phyloP scores from a whole-genome alignment of 805 yeast genomes.

The Lipomyces sp. region DNA sequence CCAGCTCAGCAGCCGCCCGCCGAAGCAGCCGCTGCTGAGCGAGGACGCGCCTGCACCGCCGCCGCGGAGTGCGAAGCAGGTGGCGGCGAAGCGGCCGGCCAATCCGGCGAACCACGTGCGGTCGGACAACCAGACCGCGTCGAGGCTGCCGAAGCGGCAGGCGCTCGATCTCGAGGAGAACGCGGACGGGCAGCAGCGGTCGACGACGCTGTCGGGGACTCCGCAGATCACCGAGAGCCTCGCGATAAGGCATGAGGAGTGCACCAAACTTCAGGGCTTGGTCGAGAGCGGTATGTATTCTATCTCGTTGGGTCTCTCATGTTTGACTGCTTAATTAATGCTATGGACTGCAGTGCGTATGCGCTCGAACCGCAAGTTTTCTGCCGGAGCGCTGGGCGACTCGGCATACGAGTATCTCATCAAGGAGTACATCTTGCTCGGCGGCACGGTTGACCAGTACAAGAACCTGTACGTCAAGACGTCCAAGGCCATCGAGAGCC shows the following conservation, averaged over 20 bases:
- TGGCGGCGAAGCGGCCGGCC: not conserved
- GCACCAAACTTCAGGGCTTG: slow-evolving; percentile 13
- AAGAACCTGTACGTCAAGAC: slow-evolving; percentile 38
- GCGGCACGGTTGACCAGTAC: slow-evolving; percentile 41
- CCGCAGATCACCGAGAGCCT: not conserved
- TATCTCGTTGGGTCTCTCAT: too few relatives aligned
- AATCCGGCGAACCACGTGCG: not conserved
- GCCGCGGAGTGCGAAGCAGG: slow-evolving; percentile 2
- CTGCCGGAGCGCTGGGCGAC: slow-evolving; percentile 46
- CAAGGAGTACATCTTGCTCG: slow-evolving; percentile 47
- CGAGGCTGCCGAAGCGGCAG: not conserved
- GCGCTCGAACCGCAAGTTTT: not conserved
- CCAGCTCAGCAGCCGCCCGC: not conserved
- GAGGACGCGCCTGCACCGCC: slow-evolving; percentile 1
- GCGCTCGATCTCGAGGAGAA: not conserved
- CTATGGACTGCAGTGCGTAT: not conserved
- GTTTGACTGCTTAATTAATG: not conserved
- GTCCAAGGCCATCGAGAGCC: slow-evolving; percentile 40
- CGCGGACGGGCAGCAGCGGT: slow-evolving; percentile 1
- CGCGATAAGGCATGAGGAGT: not conserved
- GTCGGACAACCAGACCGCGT: not conserved
- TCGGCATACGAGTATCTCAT: slow-evolving; percentile 51
- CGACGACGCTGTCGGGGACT: not conserved
- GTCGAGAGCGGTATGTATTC: slow-evolving; percentile 5
- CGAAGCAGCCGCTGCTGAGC: slow-evolving; percentile 2